Evolutionary conservation across 2,329 filamentous ascomycete species (phyloP), one percentile per base, ranked within the genome.

Genomic region (Colletotrichum euphorbiae): DNA sequence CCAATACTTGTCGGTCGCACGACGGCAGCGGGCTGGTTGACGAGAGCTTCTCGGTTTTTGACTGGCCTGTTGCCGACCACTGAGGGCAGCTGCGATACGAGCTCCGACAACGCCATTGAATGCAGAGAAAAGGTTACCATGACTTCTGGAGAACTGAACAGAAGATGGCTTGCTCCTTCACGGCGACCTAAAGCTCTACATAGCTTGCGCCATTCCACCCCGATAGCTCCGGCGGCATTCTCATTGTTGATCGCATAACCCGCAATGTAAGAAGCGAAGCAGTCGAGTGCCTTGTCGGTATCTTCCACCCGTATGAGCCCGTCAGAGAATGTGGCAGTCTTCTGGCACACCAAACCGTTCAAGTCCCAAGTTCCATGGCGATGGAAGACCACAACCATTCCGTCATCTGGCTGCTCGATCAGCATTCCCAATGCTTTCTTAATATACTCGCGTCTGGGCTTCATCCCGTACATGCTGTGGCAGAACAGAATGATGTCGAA

Each of bases 401-500:
- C 82, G n/a, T 72, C 78, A 64, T 76, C 70, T 69, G 77, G 75
- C 38, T 72, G 63, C 62, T 79, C 70, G 68, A 70, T 74, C 36
- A 90, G 84, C 80, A 87, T 79, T 17, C 74, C 71, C 7, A 90
- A 73, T 2, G 84, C 81, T 17, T 68, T 71, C 73, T 83, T 73
- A 69, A 90, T 82, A 67, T 80, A 81, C 2, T 13, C 73, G n/a
- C 69, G 72, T 70, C 86, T 85, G 2, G 80, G 79, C 0, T 79
- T 79, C 83, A 90, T 85, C 67, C 85, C 86, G 70, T 90, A 89
- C 83, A 90, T 83, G 77, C 88, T 89, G 74, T 90, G 87, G 71
- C 87, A 90, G 75, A 90, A 88, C 4, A 91, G 72, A 17, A 90
- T 74, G 45, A 89, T 12, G 70, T 90, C 82, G 72, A 83, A 90